Percentiles rank a stretch among this genome's conserved stretches.
Conservation (phyloP, 2,329 filamentous ascomycete species). For the Penicillium sp. region DNA sequence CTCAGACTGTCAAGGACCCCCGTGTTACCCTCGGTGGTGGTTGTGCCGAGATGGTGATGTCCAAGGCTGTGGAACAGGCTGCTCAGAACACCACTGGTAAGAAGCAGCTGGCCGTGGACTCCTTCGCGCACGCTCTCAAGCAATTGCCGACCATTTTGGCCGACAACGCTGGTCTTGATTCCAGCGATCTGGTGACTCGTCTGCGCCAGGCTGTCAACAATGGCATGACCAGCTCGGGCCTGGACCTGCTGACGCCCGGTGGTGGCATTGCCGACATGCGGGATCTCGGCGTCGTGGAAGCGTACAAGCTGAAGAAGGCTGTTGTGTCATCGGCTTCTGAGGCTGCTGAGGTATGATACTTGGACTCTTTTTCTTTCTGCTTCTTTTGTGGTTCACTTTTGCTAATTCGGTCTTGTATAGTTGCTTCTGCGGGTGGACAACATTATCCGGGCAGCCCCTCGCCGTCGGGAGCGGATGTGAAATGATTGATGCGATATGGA, state of each 20-base stretch:
- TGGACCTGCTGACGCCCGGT: constrained; percentile 86
- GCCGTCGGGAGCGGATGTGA: constrained; percentile 77
- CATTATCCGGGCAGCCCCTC: constrained; percentile 91
- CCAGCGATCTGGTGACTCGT: constrained; percentile 87
- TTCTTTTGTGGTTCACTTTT: not conserved
- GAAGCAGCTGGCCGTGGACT: constrained; percentile 89
- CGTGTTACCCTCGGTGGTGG: constrained; percentile 92
- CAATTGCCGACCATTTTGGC: constrained; percentile 96
- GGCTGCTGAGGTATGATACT: constrained; percentile 81
- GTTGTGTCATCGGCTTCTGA: constrained; percentile 96
- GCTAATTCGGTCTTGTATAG: constrained; percentile 49
- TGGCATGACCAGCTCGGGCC: constrained; percentile 86
- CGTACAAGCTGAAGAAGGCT: constrained; percentile 98
- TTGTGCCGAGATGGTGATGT: constrained; percentile 98
- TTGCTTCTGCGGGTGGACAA: constrained; percentile 93
- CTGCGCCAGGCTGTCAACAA: constrained; percentile 94
- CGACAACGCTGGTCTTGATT: constrained; percentile 96
- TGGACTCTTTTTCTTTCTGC: constrained; percentile 8
- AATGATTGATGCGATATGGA: constrained; percentile 27
- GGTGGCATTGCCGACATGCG: constrained; percentile 96
- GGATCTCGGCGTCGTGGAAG: constrained; percentile 92
- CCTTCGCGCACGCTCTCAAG: constrained; percentile 84
- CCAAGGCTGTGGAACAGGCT: constrained; percentile 92
- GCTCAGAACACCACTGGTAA: constrained; percentile 95
- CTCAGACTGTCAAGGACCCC: constrained; percentile 93